Base-by-base conservation (phyloP, 2,329 filamentous ascomycete species). In the Aspergillus sclerotialis region DNA sequence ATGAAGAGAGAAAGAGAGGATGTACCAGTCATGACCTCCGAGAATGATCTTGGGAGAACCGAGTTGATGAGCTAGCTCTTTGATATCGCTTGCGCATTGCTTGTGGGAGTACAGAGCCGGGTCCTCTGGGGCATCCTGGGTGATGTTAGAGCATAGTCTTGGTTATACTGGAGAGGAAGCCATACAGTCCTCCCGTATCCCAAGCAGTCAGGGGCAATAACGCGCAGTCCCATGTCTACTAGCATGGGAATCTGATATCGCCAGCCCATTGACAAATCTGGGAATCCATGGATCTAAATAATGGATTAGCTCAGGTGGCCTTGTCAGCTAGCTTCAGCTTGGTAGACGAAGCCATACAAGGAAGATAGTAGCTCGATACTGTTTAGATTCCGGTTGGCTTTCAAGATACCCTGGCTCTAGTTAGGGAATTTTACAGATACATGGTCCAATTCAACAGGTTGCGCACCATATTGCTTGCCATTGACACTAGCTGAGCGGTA, bases 261-360 rank as follows among this genome's bases (percentile, higher is more conserved):
- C 90, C 90, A 96, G 54, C 83, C 87, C 53, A 88, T 79, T 7
- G 78, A 76, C 12, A 92, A 63, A 61, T 94, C 88, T 1, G 89
- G 89, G 64, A 81, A 93, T 45, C 89, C 89, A 61, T 88, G 83
- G 53, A 84, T 67, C 70, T 74, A 34, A 16, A 42, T 23, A 39
- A 23, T 23, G 7, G 26, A 14, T 32, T 9, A n/a, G n/a, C n/a
- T n/a, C 19, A 23, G 19, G 18, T 16, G 13, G n/a, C 4, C 27
- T 9, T 24, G 24, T 26, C 8, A 7, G 18, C 13, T 9, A 25
- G 8, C n/a, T 27, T 2, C 8, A 5, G 18, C n/a, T 30, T 13
- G 4, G 12, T 3, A 9, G 9, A 27, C 9, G 1, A 7, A 19
- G 27, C 40, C 52, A 35, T 48, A 77, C 69, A 37, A 80, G 60